Evolutionary conservation across 441 rosid genomes (phyloP), one percentile per base, ranked within the genome.

Genomic region (Biscutella laevigata): DNA sequence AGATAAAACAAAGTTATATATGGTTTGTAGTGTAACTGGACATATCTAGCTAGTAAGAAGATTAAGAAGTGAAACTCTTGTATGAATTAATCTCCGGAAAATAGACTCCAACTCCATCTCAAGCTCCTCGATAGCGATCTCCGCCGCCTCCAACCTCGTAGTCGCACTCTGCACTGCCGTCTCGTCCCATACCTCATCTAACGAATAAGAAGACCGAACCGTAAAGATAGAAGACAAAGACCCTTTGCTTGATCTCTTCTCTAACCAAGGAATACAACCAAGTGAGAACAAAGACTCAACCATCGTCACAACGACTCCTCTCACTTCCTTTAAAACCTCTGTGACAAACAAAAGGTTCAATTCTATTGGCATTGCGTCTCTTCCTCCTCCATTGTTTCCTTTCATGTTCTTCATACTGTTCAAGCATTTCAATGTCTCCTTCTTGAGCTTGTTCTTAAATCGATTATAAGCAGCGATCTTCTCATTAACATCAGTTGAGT

Each of bases 61-160:
- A 61, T 84, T 87, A 3, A 79, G 83, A 67, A 84, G 90, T 30
- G 76, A 75, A 67, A 73, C 90, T 71, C 96, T 74, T 10, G 90
- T 82, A 41, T 80, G 86, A 41, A 87, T 87, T 70, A 82, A 61
- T 15, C 88, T 69, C 59, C 94, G 59, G 20, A 66, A 77, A 48
- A 84, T 82, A 71, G 76, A 78, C 22, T 80, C 78, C 15, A 84
- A 11, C 71, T 84, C 86, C 20, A 65, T 65, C 56, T 77, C 86
- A 32, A 84, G 90, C 61, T 80, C 76, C 43, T 82, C 79, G 2
- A 80, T 63, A 36, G 84, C 79, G 30, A 80, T 82, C 70, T 79
- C 82, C 37, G 75, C 82, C 0, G 83, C 85, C 61, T 80, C 83
- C 74, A 80, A 17, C 70, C 90, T 79, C 41, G 79, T 84, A 11